These are phyloP conservation scores for Scutellaria minor DNA, from an alignment of 257 asterid genomes.

Conservation along the genomic window DNA sequence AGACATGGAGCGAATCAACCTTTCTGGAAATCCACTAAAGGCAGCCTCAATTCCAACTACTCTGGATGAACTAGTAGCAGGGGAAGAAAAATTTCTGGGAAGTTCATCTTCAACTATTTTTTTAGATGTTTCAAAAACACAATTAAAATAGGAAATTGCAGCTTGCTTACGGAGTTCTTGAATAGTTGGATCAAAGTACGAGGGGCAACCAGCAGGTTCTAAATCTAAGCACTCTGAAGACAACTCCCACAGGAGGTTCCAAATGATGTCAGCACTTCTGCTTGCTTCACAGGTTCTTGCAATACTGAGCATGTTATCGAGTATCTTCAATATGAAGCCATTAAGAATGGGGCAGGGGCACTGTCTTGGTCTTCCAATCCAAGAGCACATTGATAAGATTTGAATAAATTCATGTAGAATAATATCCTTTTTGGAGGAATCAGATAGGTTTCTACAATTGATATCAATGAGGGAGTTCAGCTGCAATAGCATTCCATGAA, in stretches of 20 bases:
- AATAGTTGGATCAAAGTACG: constrained; percentile 75
- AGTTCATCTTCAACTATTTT: constrained; percentile 58
- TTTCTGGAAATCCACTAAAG: constrained; percentile 58
- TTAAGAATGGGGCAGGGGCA: constrained; percentile 84
- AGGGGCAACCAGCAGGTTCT: constrained; percentile 47
- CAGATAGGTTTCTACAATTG: constrained; percentile 78
- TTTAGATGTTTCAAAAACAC: constrained; percentile 66
- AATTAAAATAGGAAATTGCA: constrained; percentile 78
- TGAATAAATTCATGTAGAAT: constrained; percentile 64
- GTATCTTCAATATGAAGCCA: constrained; percentile 61
- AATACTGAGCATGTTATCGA: constrained; percentile 80
- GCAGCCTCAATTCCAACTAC: constrained; percentile 47
- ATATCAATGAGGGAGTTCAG: constrained; percentile 72
- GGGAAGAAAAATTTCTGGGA: constrained; percentile 37
- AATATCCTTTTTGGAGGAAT: constrained; percentile 61
- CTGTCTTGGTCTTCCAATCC: constrained; percentile 74
- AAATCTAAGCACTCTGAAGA: constrained; percentile 77
- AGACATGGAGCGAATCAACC: constrained; percentile 60
- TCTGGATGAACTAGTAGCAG: constrained; percentile 48
- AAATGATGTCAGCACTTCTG: constrained; percentile 53
- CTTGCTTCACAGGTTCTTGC: constrained; percentile 65
- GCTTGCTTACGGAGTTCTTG: constrained; percentile 91
- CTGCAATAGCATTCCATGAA: constrained; percentile 90
- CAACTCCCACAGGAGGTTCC: constrained; percentile 74
- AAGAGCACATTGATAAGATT: constrained; percentile 56